Evolutionary conservation across 2,329 filamentous ascomycete genomes (phyloP).

Genomic region (Fusarium chlamydosporum): DNA sequence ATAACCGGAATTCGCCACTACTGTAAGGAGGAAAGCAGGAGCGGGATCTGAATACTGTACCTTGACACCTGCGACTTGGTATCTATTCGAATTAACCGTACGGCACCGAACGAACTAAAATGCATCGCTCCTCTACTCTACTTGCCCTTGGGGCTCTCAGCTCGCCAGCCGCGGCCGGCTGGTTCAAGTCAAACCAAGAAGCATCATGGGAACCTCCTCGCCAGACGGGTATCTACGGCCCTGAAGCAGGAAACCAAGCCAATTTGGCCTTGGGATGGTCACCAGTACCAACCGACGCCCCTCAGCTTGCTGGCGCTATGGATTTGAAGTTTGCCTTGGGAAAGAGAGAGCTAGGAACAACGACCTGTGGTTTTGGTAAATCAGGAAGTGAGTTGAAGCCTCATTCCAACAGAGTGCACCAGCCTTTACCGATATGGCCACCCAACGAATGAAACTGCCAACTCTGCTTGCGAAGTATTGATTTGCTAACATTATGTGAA

Average conservation of each 20-base stretch:
- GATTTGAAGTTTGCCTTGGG: slow-evolving; percentile 50
- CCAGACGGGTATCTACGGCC: slow-evolving; percentile 44
- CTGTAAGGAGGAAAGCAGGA: slow-evolving; percentile 2
- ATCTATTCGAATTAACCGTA: slow-evolving; percentile 3
- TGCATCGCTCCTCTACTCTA: slow-evolving; percentile 43
- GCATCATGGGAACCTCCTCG: slow-evolving; percentile 51
- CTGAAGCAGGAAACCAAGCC: slow-evolving; percentile 36
- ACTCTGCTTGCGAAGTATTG: background rate
- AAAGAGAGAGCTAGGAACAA: slow-evolving; percentile 47
- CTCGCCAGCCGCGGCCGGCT: slow-evolving; percentile 43
- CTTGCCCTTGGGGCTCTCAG: slow-evolving; percentile 48
- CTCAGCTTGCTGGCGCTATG: slow-evolving; percentile 52
- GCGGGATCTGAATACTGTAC: background rate
- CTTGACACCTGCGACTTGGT: background rate
- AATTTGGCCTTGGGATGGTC: slow-evolving; percentile 53
- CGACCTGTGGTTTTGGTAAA: slow-evolving; percentile 54
- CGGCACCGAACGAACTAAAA: slow-evolving; percentile 11
- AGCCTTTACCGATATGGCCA: background rate
- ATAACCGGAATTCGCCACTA: slow-evolving; percentile 1
- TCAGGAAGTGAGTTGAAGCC: slow-evolving; percentile 51
- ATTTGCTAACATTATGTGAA: slow-evolving; percentile 7
- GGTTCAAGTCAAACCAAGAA: slow-evolving; percentile 47
- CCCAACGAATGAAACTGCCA: background rate
- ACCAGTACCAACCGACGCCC: slow-evolving; percentile 53
- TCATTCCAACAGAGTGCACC: background rate